Conservation (phyloP, 495 filamentous ascomycete genomes). For the Aspergillus sparsus region DNA sequence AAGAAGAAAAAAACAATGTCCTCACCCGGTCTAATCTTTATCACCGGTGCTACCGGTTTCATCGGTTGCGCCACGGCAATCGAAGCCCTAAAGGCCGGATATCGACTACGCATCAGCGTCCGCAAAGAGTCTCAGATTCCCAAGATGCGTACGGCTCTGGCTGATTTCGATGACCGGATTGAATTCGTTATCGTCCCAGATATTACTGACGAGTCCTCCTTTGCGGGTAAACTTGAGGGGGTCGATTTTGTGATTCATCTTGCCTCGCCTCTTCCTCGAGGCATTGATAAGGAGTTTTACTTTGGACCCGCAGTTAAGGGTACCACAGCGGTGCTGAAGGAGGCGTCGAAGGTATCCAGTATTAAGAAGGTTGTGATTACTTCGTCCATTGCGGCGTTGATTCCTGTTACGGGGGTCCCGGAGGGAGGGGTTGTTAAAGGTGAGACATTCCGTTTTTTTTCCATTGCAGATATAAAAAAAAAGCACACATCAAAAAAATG, state of each 20-base stretch:
- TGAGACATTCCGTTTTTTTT: constrained; percentile 9
- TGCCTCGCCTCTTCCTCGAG: constrained; percentile 39
- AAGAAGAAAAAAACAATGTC: not conserved
- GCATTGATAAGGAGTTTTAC: constrained; percentile 30
- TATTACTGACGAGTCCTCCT: constrained; percentile 33
- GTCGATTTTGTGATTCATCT: constrained; percentile 44
- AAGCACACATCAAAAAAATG: too few relatives aligned
- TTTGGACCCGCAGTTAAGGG: constrained; percentile 37
- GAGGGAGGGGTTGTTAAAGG: constrained; percentile 30
- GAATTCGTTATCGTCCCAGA: constrained; percentile 38
- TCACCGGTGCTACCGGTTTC: constrained; percentile 49
- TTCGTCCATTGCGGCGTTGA: constrained; percentile 33
- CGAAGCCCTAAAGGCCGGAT: constrained; percentile 41
- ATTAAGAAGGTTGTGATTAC: constrained; percentile 44
- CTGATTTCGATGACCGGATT: constrained; percentile 20
- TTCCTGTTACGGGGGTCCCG: constrained; percentile 31
- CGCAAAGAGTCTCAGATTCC: constrained; percentile 32
- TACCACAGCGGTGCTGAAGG: constrained; percentile 33
- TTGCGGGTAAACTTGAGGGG: constrained; percentile 31
- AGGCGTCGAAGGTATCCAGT: constrained; percentile 29
- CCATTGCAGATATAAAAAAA: not conserved
- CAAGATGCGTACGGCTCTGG: constrained; percentile 24
- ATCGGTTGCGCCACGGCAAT: constrained; percentile 41
- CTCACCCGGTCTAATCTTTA: constrained; percentile 37
- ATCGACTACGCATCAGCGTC: constrained; percentile 38